Base-by-base conservation (phyloP, 768 basidiomycete genomes). In the Clitopilus hobsonii region DNA sequence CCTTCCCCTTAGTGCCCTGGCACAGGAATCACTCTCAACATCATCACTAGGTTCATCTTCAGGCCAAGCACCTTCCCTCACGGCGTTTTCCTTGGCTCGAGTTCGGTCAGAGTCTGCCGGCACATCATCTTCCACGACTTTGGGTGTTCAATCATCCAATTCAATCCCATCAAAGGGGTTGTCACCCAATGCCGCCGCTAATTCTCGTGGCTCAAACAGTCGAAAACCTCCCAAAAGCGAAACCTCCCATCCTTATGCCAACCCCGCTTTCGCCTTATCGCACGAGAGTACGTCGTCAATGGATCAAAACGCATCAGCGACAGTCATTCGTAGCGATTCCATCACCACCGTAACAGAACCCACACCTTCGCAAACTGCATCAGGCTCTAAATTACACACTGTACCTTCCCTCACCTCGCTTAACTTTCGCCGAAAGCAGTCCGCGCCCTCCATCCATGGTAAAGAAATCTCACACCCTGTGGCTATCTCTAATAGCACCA, bases 201-300 rank as follows among this genome's bases (percentile, higher is more conserved):
- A 61, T 57, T 56, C 63, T 54, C 63, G 54, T 60, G 65, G 57
- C 41, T 47, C 3, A 13, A 28, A 53, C 45, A 27, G 49, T 57
- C 56, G 54, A 53, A 30, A 51, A 49, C 62, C 64, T 59, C 68
- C 65, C 55, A 63, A 65, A 38, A 73, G 71, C 56, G 76, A 76
- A 58, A 72, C 65, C 32, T 63, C 79, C 32, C 90, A 92, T 70
- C 90, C 90, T 24, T 92, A 90, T 65, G 90, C 90, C 52, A 90
- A 91, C 61, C 89, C 89, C 6, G 86, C 90, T 58, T 71, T 88
- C 45, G 80, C 79, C 27, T 66, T 70, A 24, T 70, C 71, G 30
- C 67, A 71, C 49, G 65, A 74, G 53, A 61, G 72, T 45, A 53
- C 61, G 64, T 24, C 58, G 65, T 48, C 65, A 69, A 30, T 63